Base-by-base conservation (phyloP, 1,139 yeast genomes). In the Diutina scorzettiae region DNA sequence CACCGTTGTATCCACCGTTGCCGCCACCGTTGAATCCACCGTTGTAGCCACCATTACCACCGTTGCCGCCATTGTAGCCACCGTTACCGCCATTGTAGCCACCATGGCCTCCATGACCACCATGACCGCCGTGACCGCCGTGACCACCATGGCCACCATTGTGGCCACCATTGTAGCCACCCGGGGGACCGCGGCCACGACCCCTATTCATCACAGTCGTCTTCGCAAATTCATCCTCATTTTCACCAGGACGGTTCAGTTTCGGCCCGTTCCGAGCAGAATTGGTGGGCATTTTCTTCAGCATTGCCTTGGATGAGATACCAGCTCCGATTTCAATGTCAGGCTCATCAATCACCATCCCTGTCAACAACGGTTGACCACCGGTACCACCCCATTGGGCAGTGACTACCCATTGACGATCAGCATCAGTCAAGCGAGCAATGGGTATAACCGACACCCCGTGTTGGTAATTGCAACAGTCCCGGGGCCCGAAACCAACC, bases 331-430 rank as follows among this genome's bases (percentile, higher is more conserved):
- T 84, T 58, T 87, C 96, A 53, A 91, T 91, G 63, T 91, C 98
- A 2, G 98, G 98, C 60, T 91, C 98, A 59, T 91, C 98, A 55
- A 91, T 77, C 23, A 81, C 86, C 58, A 86, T 66, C 43, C 95
- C 95, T 45, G 85, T 71, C 49, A 67, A 77, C 48, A 91, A 63
- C n/a, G 91, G 89, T 54, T 72, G 75, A 18, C 96, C 96, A 42
- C 93, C 95, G 42, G 96, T 84, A 51, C 98, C 98, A 51, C 98
- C 98, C 87, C 95, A 87, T 62, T 86, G 91, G 6, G 97, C 96
- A 48, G 72, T 69, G 23, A 79, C 83, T 23, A 86, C 78, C 98
- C 98, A 91, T 47, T 80, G 69, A 54, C 71, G 78, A 60, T 91
- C 98, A 18, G 96, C 95, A 45, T 91, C 98, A 0, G 98, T 91